These are phyloP conservation scores for Geotrichum cucujoidarum DNA, from an alignment of 1,139 yeast genomes.

Conservation along the genomic window DNA sequence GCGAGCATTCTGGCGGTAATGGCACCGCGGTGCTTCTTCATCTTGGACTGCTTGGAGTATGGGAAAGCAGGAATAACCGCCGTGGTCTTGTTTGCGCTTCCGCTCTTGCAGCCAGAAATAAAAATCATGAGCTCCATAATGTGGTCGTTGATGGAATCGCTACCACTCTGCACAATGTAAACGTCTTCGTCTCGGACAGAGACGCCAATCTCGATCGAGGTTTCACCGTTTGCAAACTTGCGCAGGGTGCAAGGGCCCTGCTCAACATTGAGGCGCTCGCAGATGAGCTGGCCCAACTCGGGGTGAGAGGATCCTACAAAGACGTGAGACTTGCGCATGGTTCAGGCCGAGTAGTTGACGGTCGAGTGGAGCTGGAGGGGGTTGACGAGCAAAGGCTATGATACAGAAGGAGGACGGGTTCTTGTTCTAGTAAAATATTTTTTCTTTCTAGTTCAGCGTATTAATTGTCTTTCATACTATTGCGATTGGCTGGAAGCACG, in stretches of 20 bases:
- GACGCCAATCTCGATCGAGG: slow-evolving; percentile 91
- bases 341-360: background rate
- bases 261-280: slow-evolving; percentile 84
- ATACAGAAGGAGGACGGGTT: background rate
- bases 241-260: slow-evolving; percentile 89
- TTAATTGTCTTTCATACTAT: too few relatives aligned
- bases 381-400: background rate
- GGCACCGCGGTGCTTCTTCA: slow-evolving; percentile 98
- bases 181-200: slow-evolving; percentile 96
- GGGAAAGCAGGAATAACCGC: slow-evolving; percentile 98
- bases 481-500: too few relatives aligned
- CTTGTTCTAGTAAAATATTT: too few relatives aligned
- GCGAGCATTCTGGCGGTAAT: slow-evolving; percentile 99
- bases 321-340: slow-evolving; percentile 93
- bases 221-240: slow-evolving; percentile 95
- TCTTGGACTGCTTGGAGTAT: slow-evolving; percentile 92
- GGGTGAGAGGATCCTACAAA: slow-evolving; percentile 97
- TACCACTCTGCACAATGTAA: slow-evolving; percentile 90
- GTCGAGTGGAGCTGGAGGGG: background rate
- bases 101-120: slow-evolving; percentile 94
- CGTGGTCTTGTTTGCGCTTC: slow-evolving; percentile 93
- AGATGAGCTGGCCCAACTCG: slow-evolving; percentile 81
- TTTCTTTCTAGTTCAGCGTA: too few relatives aligned
- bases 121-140: slow-evolving; percentile 92
- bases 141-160: slow-evolving; percentile 84